Percentiles rank a stretch among this genome's conserved stretches.
Conservation (phyloP, 106 monocot species). For the Hemerocallis citrina region DNA sequence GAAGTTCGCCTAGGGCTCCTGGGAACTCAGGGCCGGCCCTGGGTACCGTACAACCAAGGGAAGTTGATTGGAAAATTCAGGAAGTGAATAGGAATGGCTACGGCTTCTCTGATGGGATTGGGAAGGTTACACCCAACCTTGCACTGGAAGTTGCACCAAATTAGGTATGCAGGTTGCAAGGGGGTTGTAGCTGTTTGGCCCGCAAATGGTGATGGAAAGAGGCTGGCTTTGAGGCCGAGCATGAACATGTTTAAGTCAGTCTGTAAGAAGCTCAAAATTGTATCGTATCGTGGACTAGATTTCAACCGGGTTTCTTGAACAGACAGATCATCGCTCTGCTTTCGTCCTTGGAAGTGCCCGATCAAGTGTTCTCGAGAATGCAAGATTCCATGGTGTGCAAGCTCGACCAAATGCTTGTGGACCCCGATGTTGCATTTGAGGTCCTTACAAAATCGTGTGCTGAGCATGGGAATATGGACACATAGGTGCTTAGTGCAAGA, state of each 20-base stretch:
- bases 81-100: constrained; percentile 54
- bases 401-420: constrained; percentile 62
- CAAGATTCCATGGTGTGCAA: constrained; percentile 63
- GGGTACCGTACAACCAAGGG: constrained; percentile 10
- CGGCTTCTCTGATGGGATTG: constrained; percentile 89
- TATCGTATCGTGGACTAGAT: constrained; percentile 69
- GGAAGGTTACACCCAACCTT: constrained; percentile 74
- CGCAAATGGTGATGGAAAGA: constrained; percentile 19
- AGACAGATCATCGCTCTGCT: constrained; percentile 79
- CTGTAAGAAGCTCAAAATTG: constrained; percentile 58
- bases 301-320: constrained; percentile 91
- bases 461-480: constrained; percentile 73
- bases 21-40: no score
- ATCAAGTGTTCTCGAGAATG: constrained; percentile 59
- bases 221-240: constrained; percentile 63
- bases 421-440: constrained; percentile 60
- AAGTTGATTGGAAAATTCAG: constrained; percentile 24
- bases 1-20: no score
- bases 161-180: constrained; percentile 77
- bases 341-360: constrained; percentile 65
- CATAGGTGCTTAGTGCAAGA: constrained; percentile 87
- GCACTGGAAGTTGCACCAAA: constrained; percentile 79
- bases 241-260: constrained; percentile 80
- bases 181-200: constrained; percentile 95
- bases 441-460: constrained; percentile 70